These are phyloP conservation scores for Terana coerulea DNA, from an alignment of 768 basidiomycete genomes.

Conservation along the genomic window DNA sequence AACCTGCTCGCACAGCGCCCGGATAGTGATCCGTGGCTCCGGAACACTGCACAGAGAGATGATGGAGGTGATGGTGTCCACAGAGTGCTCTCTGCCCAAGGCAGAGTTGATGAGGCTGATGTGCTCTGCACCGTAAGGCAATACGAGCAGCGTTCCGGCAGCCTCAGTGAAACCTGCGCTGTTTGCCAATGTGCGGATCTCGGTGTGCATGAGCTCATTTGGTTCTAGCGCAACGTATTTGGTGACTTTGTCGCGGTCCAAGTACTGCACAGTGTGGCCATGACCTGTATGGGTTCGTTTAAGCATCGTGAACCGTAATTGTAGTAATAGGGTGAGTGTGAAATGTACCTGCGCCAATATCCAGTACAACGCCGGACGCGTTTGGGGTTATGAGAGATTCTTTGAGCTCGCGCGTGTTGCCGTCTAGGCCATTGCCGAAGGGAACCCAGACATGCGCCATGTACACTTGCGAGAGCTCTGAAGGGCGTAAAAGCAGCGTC, in stretches of 20 bases:
- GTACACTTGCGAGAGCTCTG: constrained; percentile 46
- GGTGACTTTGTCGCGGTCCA: constrained; percentile 50
- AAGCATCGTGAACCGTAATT: background rate
- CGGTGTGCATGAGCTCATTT: constrained; percentile 57
- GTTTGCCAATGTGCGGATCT: constrained; percentile 46
- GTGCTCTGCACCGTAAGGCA: constrained; percentile 64
- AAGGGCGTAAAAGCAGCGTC: constrained; percentile 41
- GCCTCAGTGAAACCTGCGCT: constrained; percentile 50
- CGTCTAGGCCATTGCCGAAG: constrained; percentile 48
- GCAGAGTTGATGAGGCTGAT: constrained; percentile 41
- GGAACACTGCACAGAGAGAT: constrained; percentile 67
- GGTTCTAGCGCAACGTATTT: constrained; percentile 75
- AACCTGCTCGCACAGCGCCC: constrained; percentile 42
- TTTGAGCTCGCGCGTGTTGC: constrained; percentile 38
- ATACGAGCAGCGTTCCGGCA: constrained; percentile 50
- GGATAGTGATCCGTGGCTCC: constrained; percentile 45
- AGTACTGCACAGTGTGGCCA: constrained; percentile 61
- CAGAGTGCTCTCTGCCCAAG: constrained; percentile 31
- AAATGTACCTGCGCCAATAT: constrained; percentile 59
- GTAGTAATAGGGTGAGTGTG: background rate
- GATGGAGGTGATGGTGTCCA: constrained; percentile 63
- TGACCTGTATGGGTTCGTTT: constrained; percentile 38
- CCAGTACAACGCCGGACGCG: constrained; percentile 60
- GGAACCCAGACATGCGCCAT: constrained; percentile 55
- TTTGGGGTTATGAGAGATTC: constrained; percentile 45